Evolutionary conservation across 768 basidiomycete genomes (phyloP).

Genomic region (Hirschioporus abietinus): DNA sequence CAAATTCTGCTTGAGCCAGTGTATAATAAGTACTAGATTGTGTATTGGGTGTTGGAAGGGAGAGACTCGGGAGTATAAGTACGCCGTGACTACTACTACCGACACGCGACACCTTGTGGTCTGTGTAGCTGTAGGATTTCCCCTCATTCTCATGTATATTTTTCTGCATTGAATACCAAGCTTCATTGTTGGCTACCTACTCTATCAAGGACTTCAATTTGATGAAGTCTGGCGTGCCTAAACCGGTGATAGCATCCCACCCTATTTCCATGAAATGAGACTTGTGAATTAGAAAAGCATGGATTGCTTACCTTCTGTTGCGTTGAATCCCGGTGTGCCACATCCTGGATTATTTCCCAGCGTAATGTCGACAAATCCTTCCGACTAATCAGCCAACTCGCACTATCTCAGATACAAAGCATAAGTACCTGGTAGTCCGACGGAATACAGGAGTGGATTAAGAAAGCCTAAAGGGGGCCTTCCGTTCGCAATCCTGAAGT

Average conservation of each 20-base stretch:
- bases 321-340: slow-evolving; percentile 15
- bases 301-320: slow-evolving; percentile 4
- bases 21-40: no score
- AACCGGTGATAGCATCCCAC: slow-evolving; percentile 16
- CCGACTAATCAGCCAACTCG: background rate
- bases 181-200: background rate
- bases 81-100: no score
- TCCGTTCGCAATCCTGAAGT: slow-evolving; percentile 20
- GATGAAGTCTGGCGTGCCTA: slow-evolving; percentile 16
- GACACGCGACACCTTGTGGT: no score
- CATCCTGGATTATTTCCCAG: slow-evolving; percentile 15
- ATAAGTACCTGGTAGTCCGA: slow-evolving; percentile 2
- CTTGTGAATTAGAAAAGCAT: background rate
- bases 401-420: background rate
- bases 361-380: slow-evolving; percentile 10
- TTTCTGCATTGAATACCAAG: no score
- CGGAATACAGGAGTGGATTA: slow-evolving; percentile 23
- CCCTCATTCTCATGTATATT: no score
- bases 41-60: no score
- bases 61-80: no score
- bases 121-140: no score
- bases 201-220: slow-evolving; percentile 11
- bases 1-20: no score
- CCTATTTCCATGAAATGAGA: background rate
- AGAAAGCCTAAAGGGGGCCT: slow-evolving; percentile 24